These are phyloP conservation scores for Alternaria hordeiaustralica DNA, from an alignment of 2,329 filamentous ascomycete species.

Conservation along the genomic window DNA sequence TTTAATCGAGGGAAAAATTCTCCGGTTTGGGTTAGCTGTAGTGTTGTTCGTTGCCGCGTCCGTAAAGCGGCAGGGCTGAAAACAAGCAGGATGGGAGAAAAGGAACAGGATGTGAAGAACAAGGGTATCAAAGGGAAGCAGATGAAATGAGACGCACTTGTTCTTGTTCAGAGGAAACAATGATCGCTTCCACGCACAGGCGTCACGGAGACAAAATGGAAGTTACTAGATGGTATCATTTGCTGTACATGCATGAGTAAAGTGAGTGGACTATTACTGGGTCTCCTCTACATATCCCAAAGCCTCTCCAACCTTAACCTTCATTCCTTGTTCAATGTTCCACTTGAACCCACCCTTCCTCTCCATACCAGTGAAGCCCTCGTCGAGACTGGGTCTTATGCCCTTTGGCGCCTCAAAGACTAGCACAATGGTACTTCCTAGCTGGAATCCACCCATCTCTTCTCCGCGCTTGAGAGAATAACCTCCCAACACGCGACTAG, in stretches of 20 bases:
- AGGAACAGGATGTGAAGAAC: background rate
- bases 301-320: conserved; percentile 85
- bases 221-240: conserved; percentile 1
- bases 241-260: background rate
- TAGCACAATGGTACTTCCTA: conserved; percentile 92
- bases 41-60: background rate
- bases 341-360: conserved; percentile 79
- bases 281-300: conserved; percentile 72
- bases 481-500: conserved; percentile 79
- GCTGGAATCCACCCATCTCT: conserved; percentile 97
- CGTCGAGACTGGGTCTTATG: conserved; percentile 61
- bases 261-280: background rate
- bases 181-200: background rate
- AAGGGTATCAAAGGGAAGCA: background rate
- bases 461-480: conserved; percentile 86
- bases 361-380: conserved; percentile 59
- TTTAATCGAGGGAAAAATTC: background rate
- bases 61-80: no score
- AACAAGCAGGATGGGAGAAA: background rate
- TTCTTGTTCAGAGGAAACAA: background rate
- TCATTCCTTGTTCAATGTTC: conserved; percentile 85
- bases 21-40: background rate
- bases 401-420: conserved; percentile 92
- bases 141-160: background rate
- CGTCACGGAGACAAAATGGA: background rate